Conservation (phyloP, 2,329 filamentous ascomycete genomes). For the Paecilomyces sp. region DNA sequence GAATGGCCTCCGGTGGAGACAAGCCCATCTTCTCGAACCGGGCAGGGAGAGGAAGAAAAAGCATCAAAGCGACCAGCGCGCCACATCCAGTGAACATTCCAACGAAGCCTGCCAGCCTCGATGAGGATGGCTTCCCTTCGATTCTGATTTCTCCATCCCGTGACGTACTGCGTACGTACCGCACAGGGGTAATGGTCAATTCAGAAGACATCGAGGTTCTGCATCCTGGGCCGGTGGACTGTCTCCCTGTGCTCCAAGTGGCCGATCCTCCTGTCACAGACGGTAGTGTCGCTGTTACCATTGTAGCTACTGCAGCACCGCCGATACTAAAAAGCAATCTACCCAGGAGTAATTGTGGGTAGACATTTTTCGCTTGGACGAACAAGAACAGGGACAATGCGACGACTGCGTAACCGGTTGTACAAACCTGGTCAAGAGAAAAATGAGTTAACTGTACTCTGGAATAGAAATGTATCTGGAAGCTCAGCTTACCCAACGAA, state of each 20-base stretch:
- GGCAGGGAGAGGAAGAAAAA: constrained; percentile 84
- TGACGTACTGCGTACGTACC: constrained; percentile 23
- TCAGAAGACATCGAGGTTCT: constrained; percentile 53
- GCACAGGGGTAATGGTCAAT: constrained; percentile 50
- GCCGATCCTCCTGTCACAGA: constrained; percentile 46
- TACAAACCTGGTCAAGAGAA: constrained; percentile 36
- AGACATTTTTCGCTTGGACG: constrained; percentile 79
- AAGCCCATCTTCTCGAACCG: constrained; percentile 67
- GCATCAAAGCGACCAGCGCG: constrained; percentile 69
- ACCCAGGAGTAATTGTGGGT: constrained; percentile 79
- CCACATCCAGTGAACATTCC: constrained; percentile 90
- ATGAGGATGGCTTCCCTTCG: constrained; percentile 38
- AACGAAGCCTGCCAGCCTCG: constrained; percentile 75
- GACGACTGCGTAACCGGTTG: constrained; percentile 75
- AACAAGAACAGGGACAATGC: constrained; percentile 70
- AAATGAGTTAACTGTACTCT: not conserved
- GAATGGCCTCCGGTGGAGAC: constrained; percentile 66
- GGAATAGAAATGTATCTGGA: not conserved
- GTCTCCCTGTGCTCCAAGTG: constrained; percentile 1
- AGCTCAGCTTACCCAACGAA: constrained; percentile 34
- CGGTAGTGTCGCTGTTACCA: constrained; percentile 94
- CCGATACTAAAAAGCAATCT: constrained; percentile 84
- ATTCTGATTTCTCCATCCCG: constrained; percentile 4
- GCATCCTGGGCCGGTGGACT: constrained; percentile 19
- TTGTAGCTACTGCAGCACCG: constrained; percentile 88